These are phyloP conservation scores for Diaporthe capsici DNA, from an alignment of 2,329 filamentous ascomycete species.

Conservation along the genomic window DNA sequence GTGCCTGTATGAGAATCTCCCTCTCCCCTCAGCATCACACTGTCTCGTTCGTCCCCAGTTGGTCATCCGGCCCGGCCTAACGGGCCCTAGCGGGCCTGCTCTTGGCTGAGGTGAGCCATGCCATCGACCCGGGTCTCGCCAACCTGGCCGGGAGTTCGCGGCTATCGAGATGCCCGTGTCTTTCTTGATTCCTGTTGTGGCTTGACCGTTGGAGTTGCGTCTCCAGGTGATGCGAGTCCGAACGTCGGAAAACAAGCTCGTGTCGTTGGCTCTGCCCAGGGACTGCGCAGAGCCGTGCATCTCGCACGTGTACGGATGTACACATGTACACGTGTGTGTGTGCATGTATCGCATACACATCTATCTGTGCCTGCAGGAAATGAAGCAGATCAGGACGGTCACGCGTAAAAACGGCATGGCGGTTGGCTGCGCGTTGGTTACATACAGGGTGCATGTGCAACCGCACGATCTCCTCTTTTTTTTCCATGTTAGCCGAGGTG, in stretches of 20 bases:
- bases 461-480: slow-evolving; percentile 25
- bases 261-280: background rate
- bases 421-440: slow-evolving; percentile 24
- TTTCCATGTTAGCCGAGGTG: slow-evolving; percentile 16
- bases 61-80: slow-evolving; percentile 30
- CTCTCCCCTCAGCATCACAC: slow-evolving; percentile 5
- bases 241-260: slow-evolving; percentile 1
- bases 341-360: slow-evolving; percentile 8
- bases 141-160: slow-evolving; percentile 8
- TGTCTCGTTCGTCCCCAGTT: slow-evolving; percentile 19
- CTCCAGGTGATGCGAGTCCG: background rate
- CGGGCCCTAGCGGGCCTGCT: slow-evolving; percentile 21
- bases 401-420: background rate
- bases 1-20: background rate
- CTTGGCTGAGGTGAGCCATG: slow-evolving; percentile 34
- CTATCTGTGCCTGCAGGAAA: slow-evolving; percentile 1
- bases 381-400: background rate
- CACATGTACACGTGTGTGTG: background rate
- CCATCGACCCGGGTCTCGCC: slow-evolving; percentile 21
- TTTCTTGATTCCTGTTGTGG: background rate
- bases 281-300: slow-evolving; percentile 9
- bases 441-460: slow-evolving; percentile 14
- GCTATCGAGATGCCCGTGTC: background rate
- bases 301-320: slow-evolving; percentile 3
- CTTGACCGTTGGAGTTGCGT: slow-evolving; percentile 5